phyloP scores from a whole-genome alignment of 352 stramenopile genomes.

The Phytophthora vignae region DNA sequence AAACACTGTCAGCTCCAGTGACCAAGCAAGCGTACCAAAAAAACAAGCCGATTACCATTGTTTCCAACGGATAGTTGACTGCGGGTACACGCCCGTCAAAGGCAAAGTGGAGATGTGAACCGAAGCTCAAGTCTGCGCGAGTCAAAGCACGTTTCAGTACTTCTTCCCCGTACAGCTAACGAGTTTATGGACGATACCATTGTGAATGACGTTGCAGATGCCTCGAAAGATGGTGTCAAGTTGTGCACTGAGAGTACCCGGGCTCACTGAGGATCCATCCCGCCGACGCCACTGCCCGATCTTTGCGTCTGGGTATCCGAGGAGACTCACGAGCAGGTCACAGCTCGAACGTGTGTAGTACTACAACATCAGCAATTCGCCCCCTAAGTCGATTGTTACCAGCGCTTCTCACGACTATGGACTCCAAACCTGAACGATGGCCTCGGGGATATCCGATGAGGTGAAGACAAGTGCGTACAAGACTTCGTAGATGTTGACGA shows the following conservation, averaged over 20 bases:
- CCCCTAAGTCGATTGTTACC: not conserved
- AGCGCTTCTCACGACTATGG: not conserved
- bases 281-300: constrained; percentile 33
- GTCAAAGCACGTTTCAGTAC: no score
- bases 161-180: no score
- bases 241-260: constrained; percentile 22
- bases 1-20: not conserved
- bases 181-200: constrained; percentile 16
- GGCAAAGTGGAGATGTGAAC: constrained; percentile 56
- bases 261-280: constrained; percentile 24
- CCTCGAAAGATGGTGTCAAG: constrained; percentile 38
- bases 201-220: constrained; percentile 35
- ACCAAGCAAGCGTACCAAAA: not conserved
- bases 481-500: constrained; percentile 61
- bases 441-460: constrained; percentile 8
- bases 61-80: constrained; percentile 56
- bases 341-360: constrained; percentile 67
- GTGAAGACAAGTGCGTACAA: constrained; percentile 63
- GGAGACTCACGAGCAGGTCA: constrained; percentile 57
- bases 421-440: constrained; percentile 27
- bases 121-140: constrained; percentile 34
- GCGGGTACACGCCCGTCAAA: constrained; percentile 52
- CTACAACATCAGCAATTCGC: constrained; percentile 19
- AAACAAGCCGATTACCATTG: constrained; percentile 33
- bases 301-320: constrained; percentile 58